Evolutionary conservation across 2,329 filamentous ascomycete species (phyloP), one percentile per base, ranked within the genome.

Genomic region (Epichloe festucae): DNA sequence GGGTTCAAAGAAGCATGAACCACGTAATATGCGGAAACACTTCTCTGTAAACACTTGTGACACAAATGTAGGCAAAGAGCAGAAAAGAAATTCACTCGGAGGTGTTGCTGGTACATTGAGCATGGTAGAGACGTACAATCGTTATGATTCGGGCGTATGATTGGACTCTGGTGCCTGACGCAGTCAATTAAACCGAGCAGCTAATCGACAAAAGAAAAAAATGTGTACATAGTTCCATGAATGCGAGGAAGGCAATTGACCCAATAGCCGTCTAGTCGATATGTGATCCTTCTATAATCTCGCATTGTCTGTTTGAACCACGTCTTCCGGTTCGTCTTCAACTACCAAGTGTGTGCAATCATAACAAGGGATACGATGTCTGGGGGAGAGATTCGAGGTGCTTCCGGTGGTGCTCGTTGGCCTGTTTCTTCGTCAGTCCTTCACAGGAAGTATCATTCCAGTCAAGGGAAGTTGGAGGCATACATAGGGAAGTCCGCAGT

Each of bases 401-500:
- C 67, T 84, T 77, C 66, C 88, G 81, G 76, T 96, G 82, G 64
- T 94, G 85, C 69, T 95, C 89, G 66, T 96, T 82, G 56, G 91
- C 91, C 91, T 97, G 55, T 41, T 10, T 14, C 23, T 4, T 15
- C 10, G 43, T 54, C 19, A 52, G 52, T 49, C 3, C 10, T 8
- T 19, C 40, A 5, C 7, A n/a, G 15, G 4, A 31, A 5, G 31
- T 15, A 31, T 5, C 31, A 36, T n/a, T 7, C 15, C 17, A 45
- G 14, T 36, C 44, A 15, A 50, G 21, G 27, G 6, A 35, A 8
- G 27, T 11, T 11, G 12, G n/a, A 44, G 10, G 70, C 90, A 66
- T 78, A 97, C 93, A 67, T 84, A 98, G 61, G 93, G 93, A 59
- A 93, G 68, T 50, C 93, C 93, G 67, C 93, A 98, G 75, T 98